These are phyloP conservation scores for Clavispora santaluciae DNA, from an alignment of 805 yeast species.

Conservation along the genomic window DNA sequence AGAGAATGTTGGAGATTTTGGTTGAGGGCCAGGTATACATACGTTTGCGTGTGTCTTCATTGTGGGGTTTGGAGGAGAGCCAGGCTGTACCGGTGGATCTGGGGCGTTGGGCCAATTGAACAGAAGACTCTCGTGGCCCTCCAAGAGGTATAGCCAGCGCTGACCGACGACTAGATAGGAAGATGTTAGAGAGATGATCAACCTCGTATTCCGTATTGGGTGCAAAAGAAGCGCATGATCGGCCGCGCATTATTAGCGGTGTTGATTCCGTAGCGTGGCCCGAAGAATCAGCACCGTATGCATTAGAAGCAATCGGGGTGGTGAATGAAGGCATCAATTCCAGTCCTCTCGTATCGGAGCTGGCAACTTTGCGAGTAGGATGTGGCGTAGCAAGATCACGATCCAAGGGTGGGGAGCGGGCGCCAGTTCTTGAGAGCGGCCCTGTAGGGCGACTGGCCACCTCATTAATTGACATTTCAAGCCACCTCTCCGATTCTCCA, in stretches of 20 bases:
- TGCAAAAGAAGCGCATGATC: not conserved
- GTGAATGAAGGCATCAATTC: too few species aligned
- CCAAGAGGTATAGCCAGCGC: not conserved
- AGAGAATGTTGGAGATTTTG: not conserved
- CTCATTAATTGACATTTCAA: not conserved
- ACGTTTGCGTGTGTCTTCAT: not conserved
- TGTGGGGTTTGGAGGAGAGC: not conserved
- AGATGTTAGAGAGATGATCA: not conserved
- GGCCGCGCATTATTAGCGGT: not conserved
- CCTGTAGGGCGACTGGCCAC: too few species aligned
- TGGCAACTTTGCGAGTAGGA: too few species aligned
- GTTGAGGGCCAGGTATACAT: not conserved
- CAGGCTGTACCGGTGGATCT: not conserved
- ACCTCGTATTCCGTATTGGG: not conserved
- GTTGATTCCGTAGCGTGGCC: not conserved
- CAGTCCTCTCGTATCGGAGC: too few species aligned
- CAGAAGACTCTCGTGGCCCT: not conserved
- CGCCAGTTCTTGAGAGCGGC: too few species aligned
- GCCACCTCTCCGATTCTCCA: not conserved
- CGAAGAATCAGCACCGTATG: too few species aligned
- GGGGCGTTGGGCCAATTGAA: not conserved
- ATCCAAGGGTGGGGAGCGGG: too few species aligned
- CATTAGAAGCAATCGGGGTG: too few species aligned
- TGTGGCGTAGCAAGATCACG: too few species aligned
- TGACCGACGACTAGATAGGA: not conserved